Conservation (phyloP, 345 rosid species). For the Litchi chinensis region DNA sequence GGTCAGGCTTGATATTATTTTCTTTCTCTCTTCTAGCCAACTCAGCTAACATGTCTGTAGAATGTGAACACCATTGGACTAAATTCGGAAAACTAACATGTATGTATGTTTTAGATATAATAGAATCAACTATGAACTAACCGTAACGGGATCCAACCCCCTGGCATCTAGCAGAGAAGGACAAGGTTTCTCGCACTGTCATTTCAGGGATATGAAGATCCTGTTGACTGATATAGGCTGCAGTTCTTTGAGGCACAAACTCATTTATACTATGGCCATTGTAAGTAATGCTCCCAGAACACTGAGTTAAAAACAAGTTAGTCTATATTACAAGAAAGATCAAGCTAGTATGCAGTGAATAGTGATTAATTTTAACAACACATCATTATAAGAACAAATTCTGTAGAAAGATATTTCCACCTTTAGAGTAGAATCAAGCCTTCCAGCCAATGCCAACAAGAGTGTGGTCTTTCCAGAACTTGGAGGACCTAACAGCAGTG, state of each 20-base stretch:
- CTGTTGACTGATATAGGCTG: constrained; percentile 70
- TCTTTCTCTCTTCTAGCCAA: constrained; percentile 77
- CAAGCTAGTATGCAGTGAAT: neutral
- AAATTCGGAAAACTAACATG: neutral
- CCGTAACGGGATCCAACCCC: constrained; percentile 73
- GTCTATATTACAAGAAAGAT: too few relatives aligned
- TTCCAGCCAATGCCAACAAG: constrained; percentile 67
- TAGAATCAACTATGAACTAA: constrained; percentile 21
- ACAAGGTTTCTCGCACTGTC: constrained; percentile 80
- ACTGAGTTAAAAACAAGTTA: constrained; percentile 23
- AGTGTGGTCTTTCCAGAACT: constrained; percentile 83
- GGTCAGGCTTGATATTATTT: constrained; percentile 71
- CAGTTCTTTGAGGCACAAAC: constrained; percentile 67
- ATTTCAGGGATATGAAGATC: constrained; percentile 61
- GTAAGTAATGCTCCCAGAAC: constrained; percentile 58
- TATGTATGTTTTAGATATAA: too few relatives aligned
- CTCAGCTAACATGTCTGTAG: constrained; percentile 71
- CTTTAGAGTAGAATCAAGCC: constrained; percentile 49
- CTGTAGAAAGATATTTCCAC: constrained; percentile 20
- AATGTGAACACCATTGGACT: neutral
- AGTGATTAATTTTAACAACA: neutral
- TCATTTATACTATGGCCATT: constrained; percentile 60
- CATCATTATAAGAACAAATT: neutral
- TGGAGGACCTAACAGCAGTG: constrained; percentile 91
- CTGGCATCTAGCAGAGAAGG: constrained; percentile 80